These are phyloP conservation scores for Phanerochaete sordida DNA, from an alignment of 768 basidiomycete species.

Conservation along the genomic window DNA sequence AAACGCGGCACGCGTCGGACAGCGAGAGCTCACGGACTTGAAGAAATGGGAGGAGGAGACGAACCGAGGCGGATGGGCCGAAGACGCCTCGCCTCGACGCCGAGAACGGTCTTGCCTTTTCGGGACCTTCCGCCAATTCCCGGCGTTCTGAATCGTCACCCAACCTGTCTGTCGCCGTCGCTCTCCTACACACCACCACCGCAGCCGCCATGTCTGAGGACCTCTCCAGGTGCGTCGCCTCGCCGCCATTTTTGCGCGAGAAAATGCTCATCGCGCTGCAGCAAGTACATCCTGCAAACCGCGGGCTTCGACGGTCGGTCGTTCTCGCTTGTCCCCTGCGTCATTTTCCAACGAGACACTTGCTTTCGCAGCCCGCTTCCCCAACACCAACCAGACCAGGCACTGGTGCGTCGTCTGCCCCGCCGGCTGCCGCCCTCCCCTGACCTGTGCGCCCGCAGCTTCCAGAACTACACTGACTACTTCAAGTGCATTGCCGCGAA, in stretches of 20 bases:
- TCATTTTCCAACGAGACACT: slow-evolving; percentile 7
- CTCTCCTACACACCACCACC: slow-evolving; percentile 7
- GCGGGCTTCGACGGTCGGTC: slow-evolving; percentile 86
- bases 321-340: slow-evolving; percentile 2
- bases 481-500: slow-evolving; percentile 97
- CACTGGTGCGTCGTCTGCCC: slow-evolving; percentile 75
- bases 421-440: no score
- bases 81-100: slow-evolving; percentile 37
- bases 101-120: slow-evolving; percentile 7
- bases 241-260: background rate
- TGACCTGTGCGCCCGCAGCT: no score
- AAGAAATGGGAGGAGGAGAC: slow-evolving; percentile 44
- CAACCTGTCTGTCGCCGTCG: slow-evolving; percentile 21
- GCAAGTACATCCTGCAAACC: slow-evolving; percentile 89
- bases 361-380: slow-evolving; percentile 68
- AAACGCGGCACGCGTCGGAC: no score
- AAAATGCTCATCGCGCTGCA: slow-evolving; percentile 23
- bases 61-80: slow-evolving; percentile 70
- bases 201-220: slow-evolving; percentile 59
- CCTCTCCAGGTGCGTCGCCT: slow-evolving; percentile 50
- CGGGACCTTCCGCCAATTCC: slow-evolving; percentile 9
- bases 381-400: slow-evolving; percentile 90
- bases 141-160: background rate
- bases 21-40: no score
- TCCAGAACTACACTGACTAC: slow-evolving; percentile 98